These are phyloP conservation scores for Xylaria sp. DNA, from an alignment of 2,329 filamentous ascomycete species.

Conservation along the genomic window DNA sequence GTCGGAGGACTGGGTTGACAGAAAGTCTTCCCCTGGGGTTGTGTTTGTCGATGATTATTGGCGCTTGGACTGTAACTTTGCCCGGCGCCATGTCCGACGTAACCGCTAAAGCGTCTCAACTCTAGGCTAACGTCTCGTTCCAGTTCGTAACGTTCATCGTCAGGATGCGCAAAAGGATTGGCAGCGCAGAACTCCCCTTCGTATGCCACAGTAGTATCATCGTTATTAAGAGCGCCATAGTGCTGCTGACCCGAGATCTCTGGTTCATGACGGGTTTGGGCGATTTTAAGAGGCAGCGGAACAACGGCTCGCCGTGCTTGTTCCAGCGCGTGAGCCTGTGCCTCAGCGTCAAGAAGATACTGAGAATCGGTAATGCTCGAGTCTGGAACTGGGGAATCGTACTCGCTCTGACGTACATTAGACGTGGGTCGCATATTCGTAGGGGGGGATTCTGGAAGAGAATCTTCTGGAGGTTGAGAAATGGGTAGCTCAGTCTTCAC, in stretches of 20 bases:
- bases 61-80: conserved; percentile 40
- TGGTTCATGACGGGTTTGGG: conserved; percentile 19
- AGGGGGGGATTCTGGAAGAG: conserved; percentile 27
- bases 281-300: conserved; percentile 39
- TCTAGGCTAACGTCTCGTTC: conserved; percentile 59
- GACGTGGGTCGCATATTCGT: conserved; percentile 14
- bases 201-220: background rate
- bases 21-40: conserved; percentile 27
- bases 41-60: background rate
- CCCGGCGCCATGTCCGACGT: conserved; percentile 43
- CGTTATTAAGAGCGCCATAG: background rate
- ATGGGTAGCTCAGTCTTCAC: background rate
- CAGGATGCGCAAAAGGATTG: conserved; percentile 5
- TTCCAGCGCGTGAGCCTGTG: conserved; percentile 38
- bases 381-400: conserved; percentile 24
- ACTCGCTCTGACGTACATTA: background rate
- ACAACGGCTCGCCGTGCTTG: conserved; percentile 34
- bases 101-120: conserved; percentile 50
- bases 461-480: conserved; percentile 17
- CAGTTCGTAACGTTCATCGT: conserved; percentile 39
- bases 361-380: conserved; percentile 44
- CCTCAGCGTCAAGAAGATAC: conserved; percentile 42
- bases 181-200: background rate
- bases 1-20: conserved; percentile 22
- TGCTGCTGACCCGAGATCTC: background rate